Evolutionary conservation across 495 filamentous ascomycete species (phyloP), one percentile per base, ranked within the genome.

Genomic region (Hypomontagnella monticulosa): DNA sequence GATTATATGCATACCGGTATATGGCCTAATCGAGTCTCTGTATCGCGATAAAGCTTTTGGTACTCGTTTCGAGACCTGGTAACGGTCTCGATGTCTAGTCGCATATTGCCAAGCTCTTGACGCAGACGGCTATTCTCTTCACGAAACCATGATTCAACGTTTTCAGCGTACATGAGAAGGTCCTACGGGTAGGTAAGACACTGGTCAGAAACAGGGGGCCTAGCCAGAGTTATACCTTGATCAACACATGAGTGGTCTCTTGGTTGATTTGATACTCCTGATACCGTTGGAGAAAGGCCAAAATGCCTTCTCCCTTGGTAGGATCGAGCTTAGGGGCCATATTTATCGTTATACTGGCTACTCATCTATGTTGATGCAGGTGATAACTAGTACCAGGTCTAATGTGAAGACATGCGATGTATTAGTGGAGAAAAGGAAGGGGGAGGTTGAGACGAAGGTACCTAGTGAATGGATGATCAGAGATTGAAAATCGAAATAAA

Each of bases 241-340:
- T 73, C 34, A 84, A 64, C 19, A 74, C 57, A 11, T 80, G 71
- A 14, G 69, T 73, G 4, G 57, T 64, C 33, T 82, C 75, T 32
- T 72, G 61, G 6, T 77, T 71, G 3, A 54, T 18, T 57, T 78
- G 71, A 16, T 80, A 67, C 4, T 57, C 59, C 48, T 76, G 72
- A 48, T 77, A 83, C 4, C 80, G 72, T 40, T 77, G 73, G 47
- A 80, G 71, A 50, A 82, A 83, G 42, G 75, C 69, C 70, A 79
- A 69, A 32, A 81, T 23, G 6, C 37, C 16, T 41, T 43, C n/a
- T 0, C 20, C 27, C 6, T 37, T 36, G 16, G n/a, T n/a, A 5
- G 23, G 32, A 3, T 20, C 18, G 11, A 16, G 1, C 4, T 50
- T 16, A 3, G 46, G 36, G 11, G n/a, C 46, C 57, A 60, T 60